A percentile compares a stretch with the other conserved stretches of the same genome.
phyloP scores from a whole-genome alignment of 2,329 filamentous ascomycete genomes.

The Neonectria ditissima region DNA sequence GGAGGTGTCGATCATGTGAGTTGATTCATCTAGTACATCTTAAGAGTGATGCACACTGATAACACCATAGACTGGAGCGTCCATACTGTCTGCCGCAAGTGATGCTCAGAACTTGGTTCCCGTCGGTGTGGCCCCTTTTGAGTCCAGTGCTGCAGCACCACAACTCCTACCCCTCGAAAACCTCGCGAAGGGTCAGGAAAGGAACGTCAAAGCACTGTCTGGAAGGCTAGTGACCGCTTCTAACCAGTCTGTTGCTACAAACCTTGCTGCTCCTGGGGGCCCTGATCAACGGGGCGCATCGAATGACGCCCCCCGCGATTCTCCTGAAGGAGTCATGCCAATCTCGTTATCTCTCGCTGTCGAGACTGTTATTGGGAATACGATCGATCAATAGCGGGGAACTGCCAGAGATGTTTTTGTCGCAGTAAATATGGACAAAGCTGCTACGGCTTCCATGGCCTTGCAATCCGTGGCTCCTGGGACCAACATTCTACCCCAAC shows the following conservation, averaged over 20 bases:
- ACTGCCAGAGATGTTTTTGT: neutral
- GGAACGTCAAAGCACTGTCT: neutral
- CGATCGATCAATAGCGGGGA: neutral
- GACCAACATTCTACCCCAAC: no score
- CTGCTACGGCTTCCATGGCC: neutral
- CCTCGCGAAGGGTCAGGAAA: neutral
- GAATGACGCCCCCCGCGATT: neutral
- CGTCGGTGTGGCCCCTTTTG: neutral
- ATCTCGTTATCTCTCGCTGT: neutral
- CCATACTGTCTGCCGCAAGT: neutral
- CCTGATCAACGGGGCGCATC: neutral
- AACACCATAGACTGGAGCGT: neutral
- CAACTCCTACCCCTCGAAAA: neutral
- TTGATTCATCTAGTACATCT: neutral
- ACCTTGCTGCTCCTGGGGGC: no score
- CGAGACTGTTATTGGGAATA: neutral
- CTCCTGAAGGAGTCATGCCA: neutral
- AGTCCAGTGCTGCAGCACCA: neutral
- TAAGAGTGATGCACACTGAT: neutral
- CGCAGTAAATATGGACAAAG: neutral
- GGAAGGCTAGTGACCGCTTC: neutral
- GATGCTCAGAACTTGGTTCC: neutral
- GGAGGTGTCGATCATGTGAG: slow-evolving; percentile 31
- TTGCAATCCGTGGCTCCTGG: neutral
- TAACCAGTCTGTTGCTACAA: neutral